Evolutionary conservation across 192 early-diverging fungal genomes (phyloP), one percentile per base, ranked within the genome.

Genomic region (Podila epicladia): DNA sequence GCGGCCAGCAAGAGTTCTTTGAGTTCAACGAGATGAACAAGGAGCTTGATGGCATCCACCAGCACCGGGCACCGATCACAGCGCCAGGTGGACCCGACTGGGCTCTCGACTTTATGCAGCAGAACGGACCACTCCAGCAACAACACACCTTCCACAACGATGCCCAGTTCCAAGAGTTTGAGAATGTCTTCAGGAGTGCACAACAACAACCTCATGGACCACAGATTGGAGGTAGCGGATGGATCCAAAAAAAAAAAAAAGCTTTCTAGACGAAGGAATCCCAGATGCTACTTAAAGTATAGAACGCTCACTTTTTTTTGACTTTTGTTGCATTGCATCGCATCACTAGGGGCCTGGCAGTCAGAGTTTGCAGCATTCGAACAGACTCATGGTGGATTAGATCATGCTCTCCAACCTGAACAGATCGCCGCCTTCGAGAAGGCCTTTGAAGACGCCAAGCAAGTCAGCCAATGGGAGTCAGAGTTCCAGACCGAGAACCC

Each of bases 21-120:
- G 86, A 92, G 67, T 92, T 97, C 75, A 83, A 85, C 41, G 91
- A 92, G 19, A 88, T 97, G 83, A 78, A 74, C 58, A 86, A 87
- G 66, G 94, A 94, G 76, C 85, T 97, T 17, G 88, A 90, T 48
- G 67, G 68, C 8, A 85, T 92, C 17, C 86, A 86, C 49, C 82
- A 69, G 9, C 58, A 65, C n/a, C 53, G 53, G 19, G 28, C 77
- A 72, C 62, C 62, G 26, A 22, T 64, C 9, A 38, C 77, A 32
- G 65, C 64, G 0, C 73, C 75, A 13, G 69, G 50, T 4, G 77
- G 71, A 49, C 67, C 71, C 4, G 86, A 92, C 77, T 97, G 94
- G 94, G 86, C 91, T 2, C 72, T 85, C 29, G 93, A 94, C 64
- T 95, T 94, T 78, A 86, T 89, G 73, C 72, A 79, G 3, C 74